Base-by-base conservation (phyloP, 148 eudicot genomes). In the Silene conica region DNA sequence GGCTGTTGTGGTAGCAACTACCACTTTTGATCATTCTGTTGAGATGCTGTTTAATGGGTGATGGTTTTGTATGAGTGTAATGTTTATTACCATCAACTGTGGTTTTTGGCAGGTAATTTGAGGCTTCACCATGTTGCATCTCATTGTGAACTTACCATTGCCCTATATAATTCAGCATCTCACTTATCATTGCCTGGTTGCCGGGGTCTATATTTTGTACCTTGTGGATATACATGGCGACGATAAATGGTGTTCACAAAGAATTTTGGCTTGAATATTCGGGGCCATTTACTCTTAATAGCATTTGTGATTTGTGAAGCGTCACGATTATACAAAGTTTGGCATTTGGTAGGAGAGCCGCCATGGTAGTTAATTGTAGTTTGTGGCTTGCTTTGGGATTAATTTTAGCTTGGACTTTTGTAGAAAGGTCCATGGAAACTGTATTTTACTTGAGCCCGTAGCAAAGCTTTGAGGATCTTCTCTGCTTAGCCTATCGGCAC, bases 41-140 rank as follows among this genome's bases (percentile, higher is more conserved):
- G 68, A 20, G 26, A 20, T 52, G 45, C 26, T 60, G 2, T 62
- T 50, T 21, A 16, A 48, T 38, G 41, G 14, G 55, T 55, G 45
- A 41, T 74, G 38, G 69, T 50, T 15, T 13, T 14, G 25, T 67
- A 34, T 65, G 46, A 18, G 70, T 22, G 46, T 76, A 69, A 69
- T 68, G 23, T 43, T 59, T 69, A 46, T 58, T 58, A 25, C 34
- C 28, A 59, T 82, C 25, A 48, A 43, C 46, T 56, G 34, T 66
- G 63, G 48, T 73, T 64, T 56, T 19, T 19, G 76, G 83, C 92
- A 94, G 98, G 97, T 94, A 91, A 91, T 80, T 67, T 67, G 66
- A 73, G 46, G 52, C 76, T 46, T 68, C 57, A 68, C 64, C 63
- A 74, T 60, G 69, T 79, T 26, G 62, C 73, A 57, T 31, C 19